Percentiles rank a stretch among this genome's conserved stretches.
These are phyloP conservation scores for Dothistroma pini DNA, from an alignment of 2,329 filamentous ascomycete species.

Conservation along the genomic window DNA sequence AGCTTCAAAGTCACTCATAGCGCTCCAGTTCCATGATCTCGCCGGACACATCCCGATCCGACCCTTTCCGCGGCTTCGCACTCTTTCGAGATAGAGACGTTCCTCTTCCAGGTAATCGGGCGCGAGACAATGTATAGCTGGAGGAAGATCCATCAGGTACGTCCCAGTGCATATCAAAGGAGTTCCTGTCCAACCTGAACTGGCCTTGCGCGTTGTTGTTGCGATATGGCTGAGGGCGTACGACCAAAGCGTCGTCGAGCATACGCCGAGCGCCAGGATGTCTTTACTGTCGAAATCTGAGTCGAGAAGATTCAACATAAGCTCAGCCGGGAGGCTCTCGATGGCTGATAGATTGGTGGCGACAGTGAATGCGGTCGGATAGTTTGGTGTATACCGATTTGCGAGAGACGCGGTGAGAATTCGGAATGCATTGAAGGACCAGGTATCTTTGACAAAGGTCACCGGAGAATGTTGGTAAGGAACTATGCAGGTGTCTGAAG, in stretches of 20 bases:
- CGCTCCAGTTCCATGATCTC: constrained; percentile 7
- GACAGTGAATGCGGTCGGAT: background rate
- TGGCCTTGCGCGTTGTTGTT: background rate
- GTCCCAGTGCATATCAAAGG: constrained; percentile 12
- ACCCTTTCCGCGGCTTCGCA: background rate
- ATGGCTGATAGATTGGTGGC: background rate
- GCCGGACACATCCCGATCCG: constrained; percentile 8
- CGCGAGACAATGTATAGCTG: constrained; percentile 2
- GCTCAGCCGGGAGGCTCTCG: constrained; percentile 10
- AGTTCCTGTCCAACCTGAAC: constrained; percentile 5
- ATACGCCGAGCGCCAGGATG: constrained; percentile 8
- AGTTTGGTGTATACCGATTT: background rate
- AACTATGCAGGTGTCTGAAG: no score
- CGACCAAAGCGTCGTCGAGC: constrained; percentile 11
- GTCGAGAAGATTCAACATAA: constrained; percentile 1
- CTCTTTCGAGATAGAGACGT: background rate
- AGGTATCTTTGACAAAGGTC: background rate
- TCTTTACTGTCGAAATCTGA: background rate
- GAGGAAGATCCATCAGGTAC: constrained; percentile 7
- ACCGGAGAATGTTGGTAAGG: background rate
- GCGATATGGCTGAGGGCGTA: constrained; percentile 7
- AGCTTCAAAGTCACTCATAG: background rate
- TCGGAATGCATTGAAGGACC: background rate
- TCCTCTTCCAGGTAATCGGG: background rate
- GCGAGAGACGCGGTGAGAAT: background rate